Evolutionary conservation across 768 basidiomycete genomes (phyloP).

Genomic region (Suillus subalutaceus): DNA sequence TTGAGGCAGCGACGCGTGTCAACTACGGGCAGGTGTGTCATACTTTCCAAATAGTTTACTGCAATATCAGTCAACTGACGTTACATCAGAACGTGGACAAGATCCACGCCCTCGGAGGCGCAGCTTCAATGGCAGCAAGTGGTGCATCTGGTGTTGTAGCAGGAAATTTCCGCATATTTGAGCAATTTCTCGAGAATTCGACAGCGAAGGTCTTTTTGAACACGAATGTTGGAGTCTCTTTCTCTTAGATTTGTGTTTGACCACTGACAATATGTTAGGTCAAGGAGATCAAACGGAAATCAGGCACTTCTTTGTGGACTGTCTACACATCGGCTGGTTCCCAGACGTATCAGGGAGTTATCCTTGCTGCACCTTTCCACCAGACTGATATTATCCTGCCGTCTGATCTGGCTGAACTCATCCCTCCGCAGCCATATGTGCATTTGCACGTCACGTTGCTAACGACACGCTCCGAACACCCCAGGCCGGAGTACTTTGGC

Average conservation of each 20-base stretch:
- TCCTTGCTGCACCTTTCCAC: constrained; percentile 88
- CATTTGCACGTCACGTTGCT: constrained; percentile 88
- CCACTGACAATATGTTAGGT: constrained; percentile 43
- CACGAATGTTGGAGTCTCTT: constrained; percentile 53
- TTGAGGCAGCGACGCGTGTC: constrained; percentile 80
- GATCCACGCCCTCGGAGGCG: constrained; percentile 80
- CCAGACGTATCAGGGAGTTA: constrained; percentile 67
- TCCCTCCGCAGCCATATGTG: constrained; percentile 77
- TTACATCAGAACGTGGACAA: constrained; percentile 56
- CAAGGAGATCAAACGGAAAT: constrained; percentile 47
- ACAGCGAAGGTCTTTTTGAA: constrained; percentile 71
- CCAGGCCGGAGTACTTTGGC: constrained; percentile 72
- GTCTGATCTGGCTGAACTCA: constrained; percentile 46
- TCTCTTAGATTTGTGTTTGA: background rate
- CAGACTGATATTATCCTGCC: constrained; percentile 61
- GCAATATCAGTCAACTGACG: constrained; percentile 1
- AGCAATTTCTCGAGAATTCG: constrained; percentile 73
- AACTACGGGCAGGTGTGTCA: constrained; percentile 75
- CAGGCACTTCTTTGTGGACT: constrained; percentile 53
- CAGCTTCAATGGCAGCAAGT: constrained; percentile 68
- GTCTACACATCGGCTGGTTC: constrained; percentile 52
- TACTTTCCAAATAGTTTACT: constrained; percentile 3
- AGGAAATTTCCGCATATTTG: constrained; percentile 87
- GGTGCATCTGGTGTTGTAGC: constrained; percentile 69
- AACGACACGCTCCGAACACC: constrained; percentile 66